phyloP scores from a whole-genome alignment of 2,329 filamentous ascomycete species.

The Beauveria sp. region DNA sequence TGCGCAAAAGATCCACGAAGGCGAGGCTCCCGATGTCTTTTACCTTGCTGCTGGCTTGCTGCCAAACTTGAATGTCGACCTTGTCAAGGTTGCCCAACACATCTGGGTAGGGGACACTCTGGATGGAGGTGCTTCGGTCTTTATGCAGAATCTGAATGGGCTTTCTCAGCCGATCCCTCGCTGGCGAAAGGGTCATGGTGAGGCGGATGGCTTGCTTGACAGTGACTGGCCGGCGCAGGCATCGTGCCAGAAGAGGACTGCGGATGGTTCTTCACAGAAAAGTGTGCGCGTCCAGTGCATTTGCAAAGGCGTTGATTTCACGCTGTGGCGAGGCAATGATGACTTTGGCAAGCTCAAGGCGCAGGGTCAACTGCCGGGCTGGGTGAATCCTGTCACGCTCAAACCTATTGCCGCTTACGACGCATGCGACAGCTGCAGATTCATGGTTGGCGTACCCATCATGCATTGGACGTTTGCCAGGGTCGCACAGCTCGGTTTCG shows the following conservation, averaged over 20 bases:
- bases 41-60: conserved; percentile 33
- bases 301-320: conserved; percentile 38
- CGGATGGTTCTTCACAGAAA: conserved; percentile 12
- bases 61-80: conserved; percentile 18
- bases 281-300: conserved; percentile 34
- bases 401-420: conserved; percentile 34
- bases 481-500: conserved; percentile 31
- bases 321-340: conserved; percentile 27
- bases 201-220: conserved; percentile 19
- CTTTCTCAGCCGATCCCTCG: conserved; percentile 19
- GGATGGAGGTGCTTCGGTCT: conserved; percentile 44
- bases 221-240: conserved; percentile 22
- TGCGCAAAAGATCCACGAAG: conserved; percentile 20
- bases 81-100: conserved; percentile 30
- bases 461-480: conserved; percentile 37
- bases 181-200: conserved; percentile 22
- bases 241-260: conserved; percentile 13
- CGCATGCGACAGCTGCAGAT: conserved; percentile 40
- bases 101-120: conserved; percentile 42
- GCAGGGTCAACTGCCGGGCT: conserved; percentile 28
- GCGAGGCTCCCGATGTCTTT: conserved; percentile 7
- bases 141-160: conserved; percentile 31
- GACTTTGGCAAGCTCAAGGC: conserved; percentile 22
- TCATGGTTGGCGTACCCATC: conserved; percentile 34
- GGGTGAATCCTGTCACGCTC: conserved; percentile 34